A percentile compares a stretch with the other conserved stretches of the same genome.
Evolutionary conservation across 2,329 filamentous ascomycete species (phyloP).

Genomic region (Alternaria sp.): DNA sequence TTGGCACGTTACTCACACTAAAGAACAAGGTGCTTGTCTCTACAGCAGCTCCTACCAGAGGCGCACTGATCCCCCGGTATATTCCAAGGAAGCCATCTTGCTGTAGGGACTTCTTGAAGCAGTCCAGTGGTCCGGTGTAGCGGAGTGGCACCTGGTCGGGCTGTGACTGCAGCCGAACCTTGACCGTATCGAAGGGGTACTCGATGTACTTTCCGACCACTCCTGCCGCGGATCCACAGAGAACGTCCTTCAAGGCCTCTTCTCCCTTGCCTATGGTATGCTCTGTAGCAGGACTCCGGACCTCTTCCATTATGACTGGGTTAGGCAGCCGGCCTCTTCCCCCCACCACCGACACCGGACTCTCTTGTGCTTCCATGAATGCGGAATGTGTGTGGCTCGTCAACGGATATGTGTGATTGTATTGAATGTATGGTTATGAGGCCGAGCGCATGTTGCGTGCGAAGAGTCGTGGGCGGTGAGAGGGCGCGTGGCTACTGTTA

Average conservation of each 20-base stretch:
- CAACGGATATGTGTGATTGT: conserved; percentile 7
- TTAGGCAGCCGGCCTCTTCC: conserved; percentile 32
- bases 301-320: conserved; percentile 28
- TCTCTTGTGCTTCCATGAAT: conserved; percentile 41
- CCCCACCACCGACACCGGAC: conserved; percentile 40
- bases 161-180: conserved; percentile 96
- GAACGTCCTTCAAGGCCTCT: conserved; percentile 83
- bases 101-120: conserved; percentile 84
- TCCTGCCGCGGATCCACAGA: conserved; percentile 89
- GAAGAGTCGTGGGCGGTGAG: conserved; percentile 39
- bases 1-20: conserved; percentile 59
- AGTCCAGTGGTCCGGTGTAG: conserved; percentile 88
- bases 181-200: conserved; percentile 98
- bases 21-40: conserved; percentile 94
- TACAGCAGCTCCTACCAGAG: conserved; percentile 85
- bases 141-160: conserved; percentile 80
- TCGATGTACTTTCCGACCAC: conserved; percentile 95
- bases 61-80: conserved; percentile 92
- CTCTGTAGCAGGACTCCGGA: conserved; percentile 13
- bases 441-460: conserved; percentile 25
- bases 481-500: conserved; percentile 33
- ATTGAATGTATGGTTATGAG: conserved; percentile 22
- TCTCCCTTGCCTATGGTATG: conserved; percentile 53
- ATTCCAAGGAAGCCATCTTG: conserved; percentile 80
- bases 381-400: conserved; percentile 5